Evolutionary conservation across 805 yeast species (phyloP), one percentile per base, ranked within the genome.

Genomic region (Isabelozyma gotoi): DNA sequence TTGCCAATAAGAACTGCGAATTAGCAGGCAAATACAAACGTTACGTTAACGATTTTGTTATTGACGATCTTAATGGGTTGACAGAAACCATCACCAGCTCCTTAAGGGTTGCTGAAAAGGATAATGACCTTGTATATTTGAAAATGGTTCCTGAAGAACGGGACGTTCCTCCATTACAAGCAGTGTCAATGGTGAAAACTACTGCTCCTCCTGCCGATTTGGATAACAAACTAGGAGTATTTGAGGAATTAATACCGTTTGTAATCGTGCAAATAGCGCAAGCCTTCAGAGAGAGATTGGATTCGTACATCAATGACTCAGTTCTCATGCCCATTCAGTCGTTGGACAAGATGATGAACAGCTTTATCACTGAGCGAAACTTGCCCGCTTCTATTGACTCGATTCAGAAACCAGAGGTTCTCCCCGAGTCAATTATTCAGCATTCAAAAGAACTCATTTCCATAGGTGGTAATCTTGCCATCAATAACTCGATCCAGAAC

Each of bases 51-150:
- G 52, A 60, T 7, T 41, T 65, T 2, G 82, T 81, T 0, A 48
- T 74, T 5, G 77, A 74, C 5, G 89, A 84, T 54, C 60, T 82
- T 7, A 52, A 63, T 14, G 81, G 82, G 0, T 71, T 91, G 15
- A 49, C 59, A 1, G 58, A 60, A 3, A 71, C 73, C 2, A 68
- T 86, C 1, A 56, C 63, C 7, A 73, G 69, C 1, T 69, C 74
- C 1, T 55, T 84, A 7, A 63, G 69, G 14, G 68, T 76, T 2
- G 80, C 91, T 0, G 89, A 85, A 49, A 76, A 82, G 50, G 97
- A 90, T 50, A 90, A 90, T 57, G 91, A 89, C 55, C 68, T 89
- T 52, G 82, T 91, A 5, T 88, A 88, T 60, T 63, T 87, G 33
- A 83, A 85, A 45, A 65, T 69, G 1, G 81, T 88, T 0, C 95